A percentile compares a stretch with the other conserved stretches of the same genome.
phyloP scores from a whole-genome alignment of 2,329 filamentous ascomycete genomes.

The Alternaria triticina region DNA sequence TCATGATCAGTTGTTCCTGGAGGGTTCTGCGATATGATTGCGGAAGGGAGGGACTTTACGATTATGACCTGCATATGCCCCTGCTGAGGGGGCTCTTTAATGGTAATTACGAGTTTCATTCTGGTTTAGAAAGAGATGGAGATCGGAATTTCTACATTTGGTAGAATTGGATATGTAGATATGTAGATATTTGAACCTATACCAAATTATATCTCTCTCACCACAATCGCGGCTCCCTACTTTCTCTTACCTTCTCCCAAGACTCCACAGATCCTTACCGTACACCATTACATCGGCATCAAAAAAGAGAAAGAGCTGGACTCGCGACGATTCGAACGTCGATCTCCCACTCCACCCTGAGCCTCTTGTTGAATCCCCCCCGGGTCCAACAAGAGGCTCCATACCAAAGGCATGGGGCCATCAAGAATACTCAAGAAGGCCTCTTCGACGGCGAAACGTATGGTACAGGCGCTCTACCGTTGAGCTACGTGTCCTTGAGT shows the following conservation, averaged over 20 bases:
- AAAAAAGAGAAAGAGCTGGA: neutral
- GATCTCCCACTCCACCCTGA: neutral
- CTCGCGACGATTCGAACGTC: neutral
- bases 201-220: neutral
- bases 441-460: neutral
- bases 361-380: neutral
- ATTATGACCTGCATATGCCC: constrained; percentile 16
- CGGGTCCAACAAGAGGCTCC: neutral
- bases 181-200: neutral
- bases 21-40: neutral
- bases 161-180: neutral
- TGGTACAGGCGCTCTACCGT: neutral
- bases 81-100: neutral
- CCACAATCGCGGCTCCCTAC: neutral
- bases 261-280: fast-evolving
- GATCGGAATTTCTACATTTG: neutral
- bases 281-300: neutral
- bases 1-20: constrained; percentile 28
- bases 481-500: neutral
- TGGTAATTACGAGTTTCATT: constrained; percentile 4
- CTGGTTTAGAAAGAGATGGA: neutral
- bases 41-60: constrained; percentile 5
- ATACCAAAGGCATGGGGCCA: neutral
- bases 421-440: neutral
- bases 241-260: neutral